Base-by-base conservation (phyloP, 179 eudicot species). In the Spinacia oleracea region DNA sequence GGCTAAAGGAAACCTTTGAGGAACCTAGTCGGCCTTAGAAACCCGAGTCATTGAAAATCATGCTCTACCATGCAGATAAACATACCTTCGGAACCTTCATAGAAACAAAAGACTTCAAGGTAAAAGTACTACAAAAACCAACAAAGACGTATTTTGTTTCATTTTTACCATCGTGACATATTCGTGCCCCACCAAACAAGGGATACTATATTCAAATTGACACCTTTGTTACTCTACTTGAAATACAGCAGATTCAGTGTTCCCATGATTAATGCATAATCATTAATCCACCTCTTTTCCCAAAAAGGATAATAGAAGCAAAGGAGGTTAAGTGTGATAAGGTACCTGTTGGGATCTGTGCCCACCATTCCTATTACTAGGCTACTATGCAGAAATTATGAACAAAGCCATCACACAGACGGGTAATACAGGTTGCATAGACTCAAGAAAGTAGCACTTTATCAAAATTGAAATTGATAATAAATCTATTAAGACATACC, bases 401-500 rank as follows among this genome's bases (percentile, higher is more conserved):
- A 31, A 64, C 25, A 80, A 14, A 46, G 15, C 1, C 51, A 64
- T 14, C 42, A 7, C 66, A 56, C 34, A 77, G 40, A 67, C 38
- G 12, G 58, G 56, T 32, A 55, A 59, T 59, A 9, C 58, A 55
- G n/a, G 72, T 25, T 20, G 55, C n/a, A 8, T 42, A 70, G 58
- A 18, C 42, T 1, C 4, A 27, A 3, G 40, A 16, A 72, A 1
- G 58, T 29, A 21, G 12, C 20, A 20, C 8, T 81, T 60, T 23
- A 60, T 63, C 7, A 23, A 70, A 9, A 35, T 20, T 64, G 40
- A 64, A 73, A 32, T n/a, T n/a, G 23, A 43, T 42, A 29, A 34
- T 38, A 2, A 16, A 15, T 23, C 27, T 31, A 42, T n/a, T 1
- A 58, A 21, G 16, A 53, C 48, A 56, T 83, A 91, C 93, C 97